phyloP scores from a whole-genome alignment of 768 basidiomycete species.

The Tylopilus balloui region DNA sequence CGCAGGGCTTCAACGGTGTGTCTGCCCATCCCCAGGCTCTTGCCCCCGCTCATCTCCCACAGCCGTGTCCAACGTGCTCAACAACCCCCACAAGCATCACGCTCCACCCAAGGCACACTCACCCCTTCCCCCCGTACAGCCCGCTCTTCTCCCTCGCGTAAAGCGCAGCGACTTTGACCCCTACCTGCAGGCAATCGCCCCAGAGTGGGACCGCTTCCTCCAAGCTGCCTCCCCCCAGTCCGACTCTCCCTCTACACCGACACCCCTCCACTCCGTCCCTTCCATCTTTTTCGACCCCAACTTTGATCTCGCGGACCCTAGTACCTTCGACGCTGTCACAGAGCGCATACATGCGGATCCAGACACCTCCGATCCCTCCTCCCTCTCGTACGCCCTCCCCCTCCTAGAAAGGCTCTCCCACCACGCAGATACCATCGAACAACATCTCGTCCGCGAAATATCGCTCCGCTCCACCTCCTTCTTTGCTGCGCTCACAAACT shows the following conservation, averaged over 20 bases:
- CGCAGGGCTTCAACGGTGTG: slow-evolving; percentile 86
- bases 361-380: slow-evolving; percentile 48
- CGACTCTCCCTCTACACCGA: slow-evolving; percentile 28
- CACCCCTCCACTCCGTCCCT: slow-evolving; percentile 74
- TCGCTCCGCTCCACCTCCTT: slow-evolving; percentile 87
- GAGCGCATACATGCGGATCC: slow-evolving; percentile 43
- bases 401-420: slow-evolving; percentile 88
- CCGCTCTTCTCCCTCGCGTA: slow-evolving; percentile 76
- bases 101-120: slow-evolving; percentile 89
- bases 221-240: slow-evolving; percentile 34
- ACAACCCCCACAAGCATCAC: slow-evolving; percentile 80
- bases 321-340: slow-evolving; percentile 73
- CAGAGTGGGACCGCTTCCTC: slow-evolving; percentile 78
- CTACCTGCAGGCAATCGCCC: slow-evolving; percentile 65
- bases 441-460: slow-evolving; percentile 92
- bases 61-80: slow-evolving; percentile 94
- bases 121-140: slow-evolving; percentile 62
- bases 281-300: slow-evolving; percentile 69
- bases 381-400: slow-evolving; percentile 63
- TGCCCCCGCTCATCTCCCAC: slow-evolving; percentile 6
- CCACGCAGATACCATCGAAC: slow-evolving; percentile 89
- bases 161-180: slow-evolving; percentile 79
- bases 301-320: slow-evolving; percentile 81
- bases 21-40: not conserved
- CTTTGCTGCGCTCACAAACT: slow-evolving; percentile 92